Evolutionary conservation across 2,329 filamentous ascomycete species (phyloP).

Genomic region (Fusarium armeniacum): DNA sequence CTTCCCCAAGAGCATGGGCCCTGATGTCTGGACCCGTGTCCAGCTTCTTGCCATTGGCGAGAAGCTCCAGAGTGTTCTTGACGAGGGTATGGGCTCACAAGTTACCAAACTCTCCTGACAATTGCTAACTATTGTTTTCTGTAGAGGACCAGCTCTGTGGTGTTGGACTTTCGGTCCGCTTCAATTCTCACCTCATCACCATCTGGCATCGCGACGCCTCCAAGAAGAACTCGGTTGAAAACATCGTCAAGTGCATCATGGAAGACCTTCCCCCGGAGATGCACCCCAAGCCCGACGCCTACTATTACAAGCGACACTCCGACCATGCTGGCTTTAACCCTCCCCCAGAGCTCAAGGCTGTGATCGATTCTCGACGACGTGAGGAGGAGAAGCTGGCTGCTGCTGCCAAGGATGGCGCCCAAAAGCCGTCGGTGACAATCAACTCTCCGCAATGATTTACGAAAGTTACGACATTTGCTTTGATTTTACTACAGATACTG

Average conservation of each 20-base stretch:
- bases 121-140: slow-evolving; percentile 21
- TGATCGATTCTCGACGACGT: slow-evolving; percentile 69
- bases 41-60: slow-evolving; percentile 87
- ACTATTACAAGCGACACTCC: slow-evolving; percentile 90
- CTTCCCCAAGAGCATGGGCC: slow-evolving; percentile 79
- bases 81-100: slow-evolving; percentile 67
- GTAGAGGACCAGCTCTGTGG: slow-evolving; percentile 89
- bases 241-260: slow-evolving; percentile 79
- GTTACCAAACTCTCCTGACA: slow-evolving; percentile 5
- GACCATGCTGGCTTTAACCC: slow-evolving; percentile 87
- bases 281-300: slow-evolving; percentile 77
- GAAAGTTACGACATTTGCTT: slow-evolving; percentile 32
- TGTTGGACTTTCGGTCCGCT: slow-evolving; percentile 87
- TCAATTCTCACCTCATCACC: slow-evolving; percentile 89
- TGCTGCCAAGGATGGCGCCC: slow-evolving; percentile 40
- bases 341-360: slow-evolving; percentile 70
- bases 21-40: slow-evolving; percentile 85
- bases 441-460: slow-evolving; percentile 49
- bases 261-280: slow-evolving; percentile 80
- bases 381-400: slow-evolving; percentile 56
- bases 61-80: slow-evolving; percentile 79
- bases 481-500: slow-evolving; percentile 17
- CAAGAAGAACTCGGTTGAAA: slow-evolving; percentile 83
- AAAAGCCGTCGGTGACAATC: slow-evolving; percentile 48
- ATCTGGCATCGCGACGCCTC: slow-evolving; percentile 93